Evolutionary conservation across 441 rosid genomes (phyloP), one percentile per base, ranked within the genome.

Genomic region (Aleurites moluccanus): DNA sequence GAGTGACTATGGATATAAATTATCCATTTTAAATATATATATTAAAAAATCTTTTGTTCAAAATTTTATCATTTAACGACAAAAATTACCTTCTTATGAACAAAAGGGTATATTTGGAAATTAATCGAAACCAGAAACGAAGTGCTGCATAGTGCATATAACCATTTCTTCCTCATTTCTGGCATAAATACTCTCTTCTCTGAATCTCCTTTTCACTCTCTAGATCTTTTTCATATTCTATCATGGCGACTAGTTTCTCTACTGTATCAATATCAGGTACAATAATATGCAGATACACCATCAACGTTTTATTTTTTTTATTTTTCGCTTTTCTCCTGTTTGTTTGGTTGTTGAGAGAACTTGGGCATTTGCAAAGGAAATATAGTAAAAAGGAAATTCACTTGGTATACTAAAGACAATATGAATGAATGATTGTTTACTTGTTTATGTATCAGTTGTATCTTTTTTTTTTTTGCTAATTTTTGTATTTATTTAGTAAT

Each of bases 221-320:
- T 79, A 72, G 47, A 44, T 72, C 72, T 50, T 67, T 47, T 66
- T 76, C 55, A 40, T 68, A 82, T 85, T 64, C 40, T 50, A 21
- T 18, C 35, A 74, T 74, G 77, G 64, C 77, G 85, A 91, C 91
- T 10, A 84, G 83, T 70, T 73, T 86, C n/a, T 76, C 87, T 85
- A 84, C 80, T 14, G 75, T 85, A 1, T 85, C 92, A 38, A 75
- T 89, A 74, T 84, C 89, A 72, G 90, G 89, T 89, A 65, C 61
- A 5, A 7, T 25, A 6, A 20, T 25, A 47, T 7, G 1, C 10
- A 11, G 8, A 2, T 2, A 63, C 9, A 4, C 8, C 30, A 7
- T 21, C 67, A 10, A 7, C 10, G 21, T 3, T 8, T 10, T 18
- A 2, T 38, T 38, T 56, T 57, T 0, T 60, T 0, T 52, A 0